Base-by-base conservation (phyloP, 1,139 yeast genomes). In the Pichiaceae sp. region DNA sequence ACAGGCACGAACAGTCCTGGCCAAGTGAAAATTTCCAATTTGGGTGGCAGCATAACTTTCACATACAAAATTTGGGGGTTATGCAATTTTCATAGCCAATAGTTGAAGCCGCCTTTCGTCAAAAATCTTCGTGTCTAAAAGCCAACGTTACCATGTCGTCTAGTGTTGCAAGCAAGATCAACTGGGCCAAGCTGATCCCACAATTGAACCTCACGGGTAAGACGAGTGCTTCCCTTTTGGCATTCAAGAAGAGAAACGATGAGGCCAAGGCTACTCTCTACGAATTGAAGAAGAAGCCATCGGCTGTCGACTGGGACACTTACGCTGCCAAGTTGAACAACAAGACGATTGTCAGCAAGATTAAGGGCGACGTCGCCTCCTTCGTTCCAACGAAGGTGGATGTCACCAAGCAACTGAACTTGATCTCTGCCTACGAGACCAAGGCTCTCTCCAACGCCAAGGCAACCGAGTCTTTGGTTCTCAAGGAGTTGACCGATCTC, bases 231-330 rank as follows among this genome's bases (percentile, higher is more conserved):
- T 77, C 95, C 33, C 72, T 91, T 60, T 75, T 91, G 41, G 75
- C 94, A 31, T 91, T 91, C 82, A 91, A 89, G 72, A 91, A 93
- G 83, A 84, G 99, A 75, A 82, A 86, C 66, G 97, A 91, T 57
- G 98, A 91, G 62, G 97, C 98, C 53, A 82, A 87, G 70, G 82
- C 86, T 68, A 75, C 75, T 58, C 68, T 83, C 54, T 66, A 71
- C 52, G 78, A 78, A 45, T 72, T 89, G 54, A 70, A 77, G 58
- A 68, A 72, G 52, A 91, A 84, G 66, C 65, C 86, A 46, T 72
- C 85, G 44, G 70, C 69, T 32, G 86, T 91, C 46, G 96, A 91
- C 66, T 91, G 89, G 51, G 63, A 70, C 39, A 71, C 78, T 65
- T 91, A 89, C 78, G 82, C 80, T 59, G 66, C 79, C 19, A 70